phyloP scores from a whole-genome alignment of 441 rosid genomes.

The Erodium texanum region DNA sequence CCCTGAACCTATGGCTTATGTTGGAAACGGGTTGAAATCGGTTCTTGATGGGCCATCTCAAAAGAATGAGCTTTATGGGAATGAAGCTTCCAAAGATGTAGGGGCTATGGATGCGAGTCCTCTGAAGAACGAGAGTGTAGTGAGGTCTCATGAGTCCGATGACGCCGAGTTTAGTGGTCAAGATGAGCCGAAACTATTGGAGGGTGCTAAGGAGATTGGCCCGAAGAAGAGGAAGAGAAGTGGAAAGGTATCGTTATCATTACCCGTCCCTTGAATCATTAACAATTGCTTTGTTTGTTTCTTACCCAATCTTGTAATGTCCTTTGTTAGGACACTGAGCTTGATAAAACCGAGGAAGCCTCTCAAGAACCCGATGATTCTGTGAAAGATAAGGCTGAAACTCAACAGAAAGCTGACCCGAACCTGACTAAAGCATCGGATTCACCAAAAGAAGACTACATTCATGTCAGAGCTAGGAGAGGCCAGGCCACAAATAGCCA shows the following conservation, averaged over 20 bases:
- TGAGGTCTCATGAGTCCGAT: slow-evolving; percentile 32
- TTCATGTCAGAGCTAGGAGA: slow-evolving; percentile 93
- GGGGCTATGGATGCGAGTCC: slow-evolving; percentile 33
- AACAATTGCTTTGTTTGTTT: not conserved
- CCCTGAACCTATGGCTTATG: slow-evolving; percentile 44
- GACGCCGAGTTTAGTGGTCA: slow-evolving; percentile 65
- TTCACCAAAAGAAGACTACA: slow-evolving; percentile 81
- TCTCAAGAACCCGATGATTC: slow-evolving; percentile 37
- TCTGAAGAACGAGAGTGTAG: slow-evolving; percentile 39
- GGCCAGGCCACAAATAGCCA: slow-evolving; percentile 99
- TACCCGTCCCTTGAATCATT: not conserved
- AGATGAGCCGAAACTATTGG: slow-evolving; percentile 39
- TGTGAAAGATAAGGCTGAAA: slow-evolving; percentile 40
- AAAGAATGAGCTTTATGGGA: slow-evolving; percentile 34
- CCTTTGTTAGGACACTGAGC: slow-evolving; percentile 41
- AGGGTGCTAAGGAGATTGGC: slow-evolving; percentile 37
- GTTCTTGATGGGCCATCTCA: slow-evolving; percentile 35
- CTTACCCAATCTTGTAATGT: not conserved
- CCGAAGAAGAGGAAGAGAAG: slow-evolving; percentile 72
- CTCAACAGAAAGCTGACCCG: slow-evolving; percentile 47
- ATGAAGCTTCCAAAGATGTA: slow-evolving; percentile 48
- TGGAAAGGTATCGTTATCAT: slow-evolving; percentile 38
- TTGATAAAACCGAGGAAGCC: slow-evolving; percentile 36
- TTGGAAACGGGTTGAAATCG: slow-evolving; percentile 31
- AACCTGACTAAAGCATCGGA: slow-evolving; percentile 55